Evolutionary conservation across 2,329 filamentous ascomycete species (phyloP).

Genomic region (Leptographium lundbergii): DNA sequence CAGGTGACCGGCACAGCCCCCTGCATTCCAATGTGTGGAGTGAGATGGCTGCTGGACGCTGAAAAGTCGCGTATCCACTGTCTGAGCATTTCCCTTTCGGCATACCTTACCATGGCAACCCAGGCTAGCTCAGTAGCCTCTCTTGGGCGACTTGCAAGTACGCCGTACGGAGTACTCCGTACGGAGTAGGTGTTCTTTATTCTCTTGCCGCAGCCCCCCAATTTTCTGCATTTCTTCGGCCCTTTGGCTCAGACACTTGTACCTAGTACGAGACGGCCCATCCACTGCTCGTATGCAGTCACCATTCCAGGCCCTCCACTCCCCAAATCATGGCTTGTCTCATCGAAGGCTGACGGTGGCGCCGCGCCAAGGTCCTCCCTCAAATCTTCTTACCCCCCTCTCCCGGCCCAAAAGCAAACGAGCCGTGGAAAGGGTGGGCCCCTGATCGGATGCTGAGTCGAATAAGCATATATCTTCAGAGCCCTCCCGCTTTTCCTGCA

Average conservation of each 20-base stretch:
- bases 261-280: not conserved
- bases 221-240: not conserved
- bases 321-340: not conserved
- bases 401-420: not conserved
- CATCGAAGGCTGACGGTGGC: not conserved
- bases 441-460: not conserved
- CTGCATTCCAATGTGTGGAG: too few species aligned
- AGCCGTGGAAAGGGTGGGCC: not conserved
- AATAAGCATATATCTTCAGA: constrained; percentile 1
- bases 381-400: not conserved
- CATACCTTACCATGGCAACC: not conserved
- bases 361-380: not conserved
- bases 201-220: not conserved
- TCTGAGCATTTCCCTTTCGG: too few species aligned
- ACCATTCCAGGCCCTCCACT: not conserved
- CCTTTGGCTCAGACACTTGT: not conserved
- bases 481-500: not conserved
- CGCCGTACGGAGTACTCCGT: too few species aligned
- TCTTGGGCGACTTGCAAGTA: not conserved
- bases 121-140: not conserved
- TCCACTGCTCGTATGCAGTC: not conserved
- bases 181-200: too few species aligned
- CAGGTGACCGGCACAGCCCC: too few species aligned
- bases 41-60: too few species aligned
- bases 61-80: too few species aligned